A percentile compares a stretch with the other conserved stretches of the same genome.
These are phyloP conservation scores for Russula abietina DNA, from an alignment of 768 basidiomycete genomes.

Conservation along the genomic window DNA sequence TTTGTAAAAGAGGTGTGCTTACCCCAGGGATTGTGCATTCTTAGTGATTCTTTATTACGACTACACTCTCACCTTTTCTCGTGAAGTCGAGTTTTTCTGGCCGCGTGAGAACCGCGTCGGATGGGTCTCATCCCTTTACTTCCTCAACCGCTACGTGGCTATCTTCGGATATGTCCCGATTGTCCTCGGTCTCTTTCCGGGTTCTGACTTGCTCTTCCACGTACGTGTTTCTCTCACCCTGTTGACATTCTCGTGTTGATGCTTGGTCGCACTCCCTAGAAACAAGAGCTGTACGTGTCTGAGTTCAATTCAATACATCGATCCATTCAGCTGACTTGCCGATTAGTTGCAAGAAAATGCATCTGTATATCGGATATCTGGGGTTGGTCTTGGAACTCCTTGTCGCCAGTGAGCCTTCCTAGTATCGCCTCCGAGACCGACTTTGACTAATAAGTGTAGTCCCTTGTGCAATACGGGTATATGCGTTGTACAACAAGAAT, in stretches of 20 bases:
- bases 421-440: neutral
- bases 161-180: neutral
- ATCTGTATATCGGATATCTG: neutral
- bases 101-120: neutral
- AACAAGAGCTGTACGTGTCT: neutral
- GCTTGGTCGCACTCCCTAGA: neutral
- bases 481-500: neutral
- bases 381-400: neutral
- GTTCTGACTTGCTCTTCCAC: neutral
- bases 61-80: neutral
- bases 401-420: neutral
- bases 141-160: neutral
- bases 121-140: neutral
- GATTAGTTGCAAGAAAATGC: neutral
- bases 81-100: neutral
- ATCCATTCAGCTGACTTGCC: neutral
- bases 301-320: neutral
- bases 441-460: neutral
- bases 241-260: neutral
- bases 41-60: neutral
- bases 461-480: neutral
- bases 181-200: neutral
- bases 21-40: neutral
- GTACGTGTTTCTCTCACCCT: neutral
- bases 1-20: neutral